Conservation (phyloP, 306 rosid genomes). For the Quercus aquifolioides region DNA sequence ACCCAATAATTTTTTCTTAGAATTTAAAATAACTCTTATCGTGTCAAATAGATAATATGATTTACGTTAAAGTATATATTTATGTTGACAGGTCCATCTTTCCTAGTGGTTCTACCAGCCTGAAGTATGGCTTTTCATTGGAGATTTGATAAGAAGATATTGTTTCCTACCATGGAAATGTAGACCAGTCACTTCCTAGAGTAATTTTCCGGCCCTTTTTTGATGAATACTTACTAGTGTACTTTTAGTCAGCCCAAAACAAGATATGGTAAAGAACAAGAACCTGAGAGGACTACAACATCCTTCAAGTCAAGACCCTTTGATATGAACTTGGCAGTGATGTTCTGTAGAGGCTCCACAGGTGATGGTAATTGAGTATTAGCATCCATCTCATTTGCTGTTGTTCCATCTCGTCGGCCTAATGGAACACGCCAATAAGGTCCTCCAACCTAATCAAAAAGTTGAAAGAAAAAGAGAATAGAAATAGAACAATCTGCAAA, state of each 20-base stretch:
- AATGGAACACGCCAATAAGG: conserved; percentile 55
- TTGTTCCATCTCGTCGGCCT: conserved; percentile 60
- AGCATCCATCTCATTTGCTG: conserved; percentile 45
- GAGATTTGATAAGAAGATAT: too few relatives aligned
- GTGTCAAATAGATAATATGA: too few relatives aligned
- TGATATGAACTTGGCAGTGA: conserved; percentile 52
- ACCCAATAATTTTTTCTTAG: neutral
- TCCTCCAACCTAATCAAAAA: conserved; percentile 44
- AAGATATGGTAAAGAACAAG: neutral
- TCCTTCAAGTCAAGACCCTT: conserved; percentile 69
- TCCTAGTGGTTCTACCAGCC: too few relatives aligned
- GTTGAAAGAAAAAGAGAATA: neutral
- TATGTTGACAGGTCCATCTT: too few relatives aligned
- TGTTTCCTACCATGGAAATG: neutral
- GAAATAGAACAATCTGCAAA: neutral
- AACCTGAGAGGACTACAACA: conserved; percentile 76
- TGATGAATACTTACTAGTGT: neutral
- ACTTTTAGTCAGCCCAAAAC: neutral
- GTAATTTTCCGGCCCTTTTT: neutral
- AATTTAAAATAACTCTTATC: neutral
- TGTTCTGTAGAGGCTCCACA: conserved; percentile 44
- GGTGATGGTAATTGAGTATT: conserved; percentile 62
- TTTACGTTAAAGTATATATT: too few relatives aligned
- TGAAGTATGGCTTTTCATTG: too few relatives aligned
- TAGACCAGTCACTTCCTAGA: neutral